Percentiles rank a stretch among this genome's conserved stretches.
Evolutionary conservation across 495 filamentous ascomycete species (phyloP).

Genomic region (Astrothelium macrocarpum): DNA sequence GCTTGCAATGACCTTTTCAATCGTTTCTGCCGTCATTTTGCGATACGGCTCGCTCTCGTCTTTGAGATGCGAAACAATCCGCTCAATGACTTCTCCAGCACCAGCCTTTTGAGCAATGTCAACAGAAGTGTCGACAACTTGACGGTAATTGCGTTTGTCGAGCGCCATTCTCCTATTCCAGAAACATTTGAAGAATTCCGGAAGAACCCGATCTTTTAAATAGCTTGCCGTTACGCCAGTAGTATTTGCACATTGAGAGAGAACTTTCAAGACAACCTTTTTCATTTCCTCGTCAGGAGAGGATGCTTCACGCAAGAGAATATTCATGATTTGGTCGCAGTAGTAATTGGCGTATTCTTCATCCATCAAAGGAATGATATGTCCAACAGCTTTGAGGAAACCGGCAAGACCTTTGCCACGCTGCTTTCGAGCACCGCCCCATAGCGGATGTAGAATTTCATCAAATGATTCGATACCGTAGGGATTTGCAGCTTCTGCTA

Average conservation of each 20-base stretch:
- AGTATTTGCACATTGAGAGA: constrained; percentile 92
- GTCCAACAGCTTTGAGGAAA: constrained; percentile 95
- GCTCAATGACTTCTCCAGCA: constrained; percentile 85
- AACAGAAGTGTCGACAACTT: constrained; percentile 96
- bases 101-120: constrained; percentile 96
- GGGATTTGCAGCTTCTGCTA: constrained; percentile 93
- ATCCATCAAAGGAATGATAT: constrained; percentile 98
- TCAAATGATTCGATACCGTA: constrained; percentile 99
- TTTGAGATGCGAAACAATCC: constrained; percentile 89
- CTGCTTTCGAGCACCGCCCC: constrained; percentile 92
- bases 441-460: constrained; percentile 91
- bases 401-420: constrained; percentile 92
- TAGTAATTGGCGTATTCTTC: constrained; percentile 99
- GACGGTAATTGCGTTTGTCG: constrained; percentile 91
- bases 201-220: constrained; percentile 86
- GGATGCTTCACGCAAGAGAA: constrained; percentile 87
- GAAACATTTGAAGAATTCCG: constrained; percentile 97
- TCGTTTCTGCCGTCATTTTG: constrained; percentile 97
- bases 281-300: constrained; percentile 99
- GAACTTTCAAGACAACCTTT: constrained; percentile 94
- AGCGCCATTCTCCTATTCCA: constrained; percentile 96
- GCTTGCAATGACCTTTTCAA: constrained; percentile 89
- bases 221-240: constrained; percentile 91
- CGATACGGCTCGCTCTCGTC: constrained; percentile 97
- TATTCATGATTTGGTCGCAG: constrained; percentile 97